Evolutionary conservation across 371 early-diverging fungal genomes (phyloP).

Genomic region (Haplosporangium sp.): DNA sequence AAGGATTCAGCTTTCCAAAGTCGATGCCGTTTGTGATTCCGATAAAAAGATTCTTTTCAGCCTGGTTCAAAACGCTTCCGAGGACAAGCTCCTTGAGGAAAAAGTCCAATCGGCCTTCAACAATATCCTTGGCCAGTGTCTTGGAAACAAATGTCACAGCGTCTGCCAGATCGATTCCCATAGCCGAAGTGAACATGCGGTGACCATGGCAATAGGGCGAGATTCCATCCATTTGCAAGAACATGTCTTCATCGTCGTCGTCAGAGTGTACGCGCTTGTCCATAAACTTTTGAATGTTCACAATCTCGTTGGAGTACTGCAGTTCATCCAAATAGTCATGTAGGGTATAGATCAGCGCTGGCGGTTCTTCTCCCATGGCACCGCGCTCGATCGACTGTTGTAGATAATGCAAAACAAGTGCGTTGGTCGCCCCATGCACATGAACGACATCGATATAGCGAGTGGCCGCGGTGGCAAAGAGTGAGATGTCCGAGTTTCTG

Average conservation of each 20-base stretch:
- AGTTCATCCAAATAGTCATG: conserved; percentile 74
- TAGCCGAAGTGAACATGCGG: conserved; percentile 65
- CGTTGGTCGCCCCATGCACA: conserved; percentile 74
- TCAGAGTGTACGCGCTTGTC: conserved; percentile 43
- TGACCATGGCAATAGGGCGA: conserved; percentile 61
- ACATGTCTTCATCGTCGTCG: conserved; percentile 48
- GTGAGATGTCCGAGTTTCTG: conserved; percentile 63
- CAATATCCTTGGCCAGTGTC: conserved; percentile 68
- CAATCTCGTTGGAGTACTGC: conserved; percentile 64
- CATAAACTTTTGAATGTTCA: conserved; percentile 65
- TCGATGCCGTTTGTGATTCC: conserved; percentile 77
- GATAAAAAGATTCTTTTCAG: conserved; percentile 61
- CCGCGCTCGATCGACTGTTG: conserved; percentile 49
- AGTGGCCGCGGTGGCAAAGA: conserved; percentile 61
- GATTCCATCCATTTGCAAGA: conserved; percentile 47
- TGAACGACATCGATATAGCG: conserved; percentile 67
- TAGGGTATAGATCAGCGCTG: conserved; percentile 72
- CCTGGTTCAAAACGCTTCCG: conserved; percentile 62
- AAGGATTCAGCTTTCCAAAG: conserved; percentile 64
- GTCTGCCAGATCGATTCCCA: conserved; percentile 70
- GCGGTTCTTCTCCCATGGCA: conserved; percentile 58
- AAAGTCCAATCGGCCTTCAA: conserved; percentile 69
- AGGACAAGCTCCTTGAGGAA: conserved; percentile 72
- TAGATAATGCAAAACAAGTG: conserved; percentile 64
- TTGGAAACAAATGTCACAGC: conserved; percentile 70